Evolutionary conservation across 257 asterid species (phyloP).

Genomic region (Penstemon davidsonii): DNA sequence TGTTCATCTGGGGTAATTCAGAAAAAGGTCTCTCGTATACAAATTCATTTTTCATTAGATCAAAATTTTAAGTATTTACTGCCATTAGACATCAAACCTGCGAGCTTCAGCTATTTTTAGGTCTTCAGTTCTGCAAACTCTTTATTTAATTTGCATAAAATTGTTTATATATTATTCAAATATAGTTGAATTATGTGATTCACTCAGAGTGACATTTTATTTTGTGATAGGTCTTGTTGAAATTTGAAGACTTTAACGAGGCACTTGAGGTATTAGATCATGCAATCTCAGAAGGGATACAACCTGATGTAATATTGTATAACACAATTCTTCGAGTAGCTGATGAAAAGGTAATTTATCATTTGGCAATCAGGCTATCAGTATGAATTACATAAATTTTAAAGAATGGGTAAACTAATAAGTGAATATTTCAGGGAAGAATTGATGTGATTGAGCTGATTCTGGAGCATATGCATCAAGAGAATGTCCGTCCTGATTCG

Average conservation of each 20-base stretch:
- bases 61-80: too few species aligned
- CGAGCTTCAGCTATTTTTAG: too few species aligned
- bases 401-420: not conserved
- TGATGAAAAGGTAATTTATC: constrained; percentile 52
- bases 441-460: constrained; percentile 71
- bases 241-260: constrained; percentile 48
- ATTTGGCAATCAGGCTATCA: not conserved
- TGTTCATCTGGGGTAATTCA: too few species aligned
- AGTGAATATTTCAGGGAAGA: constrained; percentile 52
- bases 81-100: too few species aligned
- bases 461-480: constrained; percentile 70
- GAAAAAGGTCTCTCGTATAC: too few species aligned
- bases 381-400: not conserved
- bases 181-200: too few species aligned
- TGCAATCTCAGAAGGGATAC: constrained; percentile 51
- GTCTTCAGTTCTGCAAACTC: too few species aligned
- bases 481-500: constrained; percentile 74
- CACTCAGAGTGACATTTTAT: not conserved
- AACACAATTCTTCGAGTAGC: constrained; percentile 72
- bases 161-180: too few species aligned
- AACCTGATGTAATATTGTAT: constrained; percentile 58
- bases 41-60: too few species aligned
- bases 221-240: constrained; percentile 51
- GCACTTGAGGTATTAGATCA: constrained; percentile 54
- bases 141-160: too few species aligned